Conservation (phyloP, 805 yeast species). For the Sugiyamaella chiloensis region DNA sequence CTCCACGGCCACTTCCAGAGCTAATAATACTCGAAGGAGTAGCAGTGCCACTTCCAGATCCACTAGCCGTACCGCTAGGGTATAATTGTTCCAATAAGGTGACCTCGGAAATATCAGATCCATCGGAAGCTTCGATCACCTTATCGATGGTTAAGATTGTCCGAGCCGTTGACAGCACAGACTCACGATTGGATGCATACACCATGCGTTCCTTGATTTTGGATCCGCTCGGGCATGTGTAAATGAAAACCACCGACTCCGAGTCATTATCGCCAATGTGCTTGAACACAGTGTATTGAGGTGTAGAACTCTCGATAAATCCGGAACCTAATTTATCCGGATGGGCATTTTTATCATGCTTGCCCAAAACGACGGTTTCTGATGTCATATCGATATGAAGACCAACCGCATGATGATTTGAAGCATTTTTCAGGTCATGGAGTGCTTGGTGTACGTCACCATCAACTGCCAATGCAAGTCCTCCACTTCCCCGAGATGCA, state of each 20-base stretch:
- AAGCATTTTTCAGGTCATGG: slow-evolving; percentile 19
- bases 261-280: slow-evolving; percentile 26
- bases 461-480: slow-evolving; percentile 20
- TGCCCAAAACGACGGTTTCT: slow-evolving; percentile 48
- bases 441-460: slow-evolving; percentile 25
- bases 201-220: slow-evolving; percentile 89
- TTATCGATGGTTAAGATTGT: slow-evolving; percentile 1
- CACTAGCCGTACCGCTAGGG: not conserved
- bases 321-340: slow-evolving; percentile 32
- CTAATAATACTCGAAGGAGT: slow-evolving; percentile 10
- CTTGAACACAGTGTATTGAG: slow-evolving; percentile 49
- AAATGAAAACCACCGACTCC: slow-evolving; percentile 53
- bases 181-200: slow-evolving; percentile 69
- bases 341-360: slow-evolving; percentile 20
- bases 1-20: not conserved
- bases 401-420: slow-evolving; percentile 22
- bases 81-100: slow-evolving; percentile 15
- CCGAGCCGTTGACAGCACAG: slow-evolving; percentile 22
- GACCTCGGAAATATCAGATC: slow-evolving; percentile 23
- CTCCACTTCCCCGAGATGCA: slow-evolving; percentile 19
- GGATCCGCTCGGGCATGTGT: slow-evolving; percentile 87
- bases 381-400: slow-evolving; percentile 42
- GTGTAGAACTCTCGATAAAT: slow-evolving; percentile 41
- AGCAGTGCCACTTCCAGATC: not conserved
- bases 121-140: slow-evolving; percentile 29